phyloP scores from a whole-genome alignment of 345 rosid genomes.

The Xanthoceras sorbifolium region DNA sequence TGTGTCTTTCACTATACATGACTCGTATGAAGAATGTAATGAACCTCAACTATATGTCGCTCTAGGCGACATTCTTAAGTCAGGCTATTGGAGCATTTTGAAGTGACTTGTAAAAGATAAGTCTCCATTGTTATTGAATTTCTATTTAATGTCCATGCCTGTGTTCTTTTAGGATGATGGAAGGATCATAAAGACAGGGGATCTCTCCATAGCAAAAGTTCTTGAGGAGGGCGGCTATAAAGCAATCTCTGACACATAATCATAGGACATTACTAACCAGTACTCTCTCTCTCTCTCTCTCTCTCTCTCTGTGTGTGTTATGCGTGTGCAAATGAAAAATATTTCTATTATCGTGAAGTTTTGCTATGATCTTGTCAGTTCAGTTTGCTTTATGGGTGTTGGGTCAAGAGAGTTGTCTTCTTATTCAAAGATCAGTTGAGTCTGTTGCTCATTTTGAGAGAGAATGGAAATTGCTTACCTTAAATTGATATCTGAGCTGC shows the following conservation, averaged over 20 bases:
- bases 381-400: neutral
- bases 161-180: slow-evolving; percentile 69
- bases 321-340: neutral
- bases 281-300: neutral
- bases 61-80: neutral
- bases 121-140: neutral
- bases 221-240: slow-evolving; percentile 89
- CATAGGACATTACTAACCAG: slow-evolving; percentile 4
- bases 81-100: neutral
- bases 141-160: neutral
- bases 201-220: slow-evolving; percentile 60
- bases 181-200: slow-evolving; percentile 84
- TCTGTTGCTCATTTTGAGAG: slow-evolving; percentile 5
- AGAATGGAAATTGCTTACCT: neutral
- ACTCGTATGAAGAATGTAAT: neutral
- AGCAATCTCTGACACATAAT: slow-evolving; percentile 52
- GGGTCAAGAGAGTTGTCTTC: neutral
- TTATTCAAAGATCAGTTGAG: neutral
- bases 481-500: neutral
- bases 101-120: neutral
- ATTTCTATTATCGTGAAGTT: neutral
- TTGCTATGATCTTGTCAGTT: neutral
- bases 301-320: neutral
- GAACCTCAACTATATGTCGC: neutral
- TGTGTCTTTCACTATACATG: neutral